Percentiles rank a stretch among this genome's conserved stretches.
Evolutionary conservation across 805 yeast species (phyloP).

Genomic region (Cyberlindnera nakhonratchasimensis): DNA sequence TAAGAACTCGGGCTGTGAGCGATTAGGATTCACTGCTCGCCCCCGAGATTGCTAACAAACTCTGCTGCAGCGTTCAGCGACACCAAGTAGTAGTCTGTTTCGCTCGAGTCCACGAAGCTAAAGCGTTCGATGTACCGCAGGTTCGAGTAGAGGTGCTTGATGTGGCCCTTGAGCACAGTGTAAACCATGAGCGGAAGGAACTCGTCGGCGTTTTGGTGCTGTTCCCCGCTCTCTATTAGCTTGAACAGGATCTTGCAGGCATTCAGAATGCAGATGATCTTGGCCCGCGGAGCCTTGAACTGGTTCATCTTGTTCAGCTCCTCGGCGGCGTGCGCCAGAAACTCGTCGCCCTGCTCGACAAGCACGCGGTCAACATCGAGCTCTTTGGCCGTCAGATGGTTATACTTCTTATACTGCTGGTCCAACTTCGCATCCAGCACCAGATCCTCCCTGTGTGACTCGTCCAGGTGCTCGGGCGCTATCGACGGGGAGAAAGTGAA

Average conservation of each 20-base stretch:
- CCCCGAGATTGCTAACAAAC: conserved; percentile 58
- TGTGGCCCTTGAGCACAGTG: conserved; percentile 67
- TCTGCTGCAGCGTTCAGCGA: conserved; percentile 87
- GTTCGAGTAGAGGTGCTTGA: conserved; percentile 68
- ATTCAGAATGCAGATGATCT: conserved; percentile 84
- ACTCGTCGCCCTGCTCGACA: conserved; percentile 47
- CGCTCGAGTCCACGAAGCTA: conserved; percentile 76
- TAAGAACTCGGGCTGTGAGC: background rate
- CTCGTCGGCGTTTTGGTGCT: conserved; percentile 83
- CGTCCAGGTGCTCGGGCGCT: conserved; percentile 42
- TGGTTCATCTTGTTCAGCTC: conserved; percentile 77
- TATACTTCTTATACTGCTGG: conserved; percentile 54
- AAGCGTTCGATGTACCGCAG: conserved; percentile 82
- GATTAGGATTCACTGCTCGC: background rate
- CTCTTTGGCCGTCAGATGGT: conserved; percentile 63
- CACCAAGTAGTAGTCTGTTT: conserved; percentile 85
- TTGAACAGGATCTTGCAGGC: conserved; percentile 93
- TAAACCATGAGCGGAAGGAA: conserved; percentile 87
- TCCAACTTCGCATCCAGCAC: conserved; percentile 51
- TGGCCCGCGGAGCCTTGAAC: conserved; percentile 92
- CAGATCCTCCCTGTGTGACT: conserved; percentile 61
- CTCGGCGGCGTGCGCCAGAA: conserved; percentile 60
- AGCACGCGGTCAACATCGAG: conserved; percentile 65
- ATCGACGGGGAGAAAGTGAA: conserved; percentile 78
- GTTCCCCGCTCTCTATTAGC: conserved; percentile 60